Base-by-base conservation (phyloP, 108 stramenopile species). In the Nitzschia inconspicua region DNA sequence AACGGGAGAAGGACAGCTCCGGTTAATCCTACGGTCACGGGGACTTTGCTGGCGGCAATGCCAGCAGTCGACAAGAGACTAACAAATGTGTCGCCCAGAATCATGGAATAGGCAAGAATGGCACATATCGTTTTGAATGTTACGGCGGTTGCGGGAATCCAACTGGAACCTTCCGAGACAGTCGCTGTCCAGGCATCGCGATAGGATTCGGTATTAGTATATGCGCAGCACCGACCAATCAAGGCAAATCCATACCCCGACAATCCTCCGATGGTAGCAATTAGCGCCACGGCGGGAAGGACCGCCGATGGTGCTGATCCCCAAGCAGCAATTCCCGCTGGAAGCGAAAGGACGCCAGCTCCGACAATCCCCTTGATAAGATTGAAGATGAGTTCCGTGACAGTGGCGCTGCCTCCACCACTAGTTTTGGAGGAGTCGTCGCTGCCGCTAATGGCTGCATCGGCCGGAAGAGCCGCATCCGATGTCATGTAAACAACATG, bases 281-380 rank as follows among this genome's bases (percentile, higher is more conserved):
- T 94, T 11, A 94, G 61, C 4, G 52, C 60, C 4, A 83, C 70
- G 19, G 94, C 93, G 34, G 96, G 97, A 13, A 95, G 29, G 37
- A 93, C 64, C 13, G 95, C 97, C 4, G 87, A 83, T 18, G 94
- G 94, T 13, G 73, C 81, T 61, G 86, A 77, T 10, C 86, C 91
- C 69, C 89, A 98, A 0, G 91, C 94, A 18, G 97, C 97, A 48
- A 96, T 88, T 22, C 97, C 97, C 22, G 80, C 79, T n/a, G 97
- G 95, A 39, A 98, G 76, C 57, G 84, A 77, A 7, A 98, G 84
- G 41, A 95, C 94, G 11, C 97, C 97, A 3, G 93, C 89, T 32
- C 96, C 96, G 1, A 85, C 81, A 57, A 93, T 85, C 37, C 83
- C 70, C 77, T 91, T 91, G 40, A 85, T 81, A 36, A 96, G 57